Evolutionary conservation across 441 rosid species (phyloP), one percentile per base, ranked within the genome.

Genomic region (Eutrema salsugineum): DNA sequence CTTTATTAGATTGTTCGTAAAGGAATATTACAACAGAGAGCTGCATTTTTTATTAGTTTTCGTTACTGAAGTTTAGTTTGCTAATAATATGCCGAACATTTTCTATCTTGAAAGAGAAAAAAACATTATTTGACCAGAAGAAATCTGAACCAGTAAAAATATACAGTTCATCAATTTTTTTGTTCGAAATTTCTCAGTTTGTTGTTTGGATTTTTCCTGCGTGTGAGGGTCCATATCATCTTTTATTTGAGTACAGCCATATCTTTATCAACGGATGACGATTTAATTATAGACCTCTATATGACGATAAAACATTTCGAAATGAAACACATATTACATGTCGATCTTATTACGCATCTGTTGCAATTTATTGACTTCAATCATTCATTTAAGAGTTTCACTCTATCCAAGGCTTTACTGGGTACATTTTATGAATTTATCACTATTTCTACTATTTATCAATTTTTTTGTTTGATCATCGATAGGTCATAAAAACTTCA

Each of bases 91-190:
- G 32, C 12, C 46, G 1, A 44, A 4, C 6, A 7, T 69, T 16
- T 44, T 56, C 5, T 11, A 8, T 9, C n/a, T 44, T 24, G 11
- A 5, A 2, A 16, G 27, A 11, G 6, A 10, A 27, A 35, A 32
- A 8, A 1, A 60, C n/a, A 32, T 5, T n/a, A 54, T n/a, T 3
- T 32, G 14, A n/a, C 15, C 24, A 9, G n/a, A 61, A 60, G 5
- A 61, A 51, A 28, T 19, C 14, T 40, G 43, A 35, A 61, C 61
- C 46, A 71, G 27, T 9, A 59, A 63, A 63, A 63, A 48, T 64
- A 48, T 32, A 35, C 20, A 49, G 7, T 48, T 49, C 32, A 0
- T 3, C 24, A n/a, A 28, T 5, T 7, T 15, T 42, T 28, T 15
- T 22, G 27, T 49, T n/a, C 33, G 43, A n/a, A 22, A 14, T 12